Evolutionary conservation across 148 eudicot species (phyloP), one percentile per base, ranked within the genome.

Genomic region (Camellia sinensis): DNA sequence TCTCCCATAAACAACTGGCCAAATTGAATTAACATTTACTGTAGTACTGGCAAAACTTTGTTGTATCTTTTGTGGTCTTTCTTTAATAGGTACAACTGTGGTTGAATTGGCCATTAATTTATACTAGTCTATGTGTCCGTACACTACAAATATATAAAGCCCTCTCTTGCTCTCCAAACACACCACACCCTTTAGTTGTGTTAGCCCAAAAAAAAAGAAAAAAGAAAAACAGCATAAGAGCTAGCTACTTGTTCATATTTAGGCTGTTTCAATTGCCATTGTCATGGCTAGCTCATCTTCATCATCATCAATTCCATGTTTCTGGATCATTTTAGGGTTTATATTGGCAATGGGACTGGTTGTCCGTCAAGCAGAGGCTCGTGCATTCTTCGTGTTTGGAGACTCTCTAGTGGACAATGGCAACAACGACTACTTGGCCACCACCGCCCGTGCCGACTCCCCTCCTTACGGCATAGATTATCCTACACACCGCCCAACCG

Each of bases 381-480:
- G 82, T 56, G 78, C 82, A 3, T 80, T 80, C 73, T 80, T 80
- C 44, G 78, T 80, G 43, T 80, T 80, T 37, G 82, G 82, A 66
- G 82, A 80, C 66, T 80, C 82, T 8, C 48, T 80, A 29, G 82
- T 80, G 15, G 82, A 80, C 37, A 66, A 21, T 44, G 82, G 82
- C 59, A 80, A 80, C 70, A 80, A 80, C 6, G 66, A 80, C 70
- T 80, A 64, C 46, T 19, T 80, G 65, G 78, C 73, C 22, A 80
- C 82, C 40, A 73, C 78, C 37, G 82, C 82, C 21, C 82, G 82
- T 11, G 82, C 82, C 14, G 78, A 80, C 17, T 74, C 82, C 19
- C 78, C 82, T 12, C 82, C 82, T 52, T 80, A 80, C n/a, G 82
- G 82, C 37, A 80, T 80, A 4, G 82, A 73, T 41, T 74, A 74